phyloP scores from a whole-genome alignment of 2,329 filamentous ascomycete species.

The Epichloe gansuensis region DNA sequence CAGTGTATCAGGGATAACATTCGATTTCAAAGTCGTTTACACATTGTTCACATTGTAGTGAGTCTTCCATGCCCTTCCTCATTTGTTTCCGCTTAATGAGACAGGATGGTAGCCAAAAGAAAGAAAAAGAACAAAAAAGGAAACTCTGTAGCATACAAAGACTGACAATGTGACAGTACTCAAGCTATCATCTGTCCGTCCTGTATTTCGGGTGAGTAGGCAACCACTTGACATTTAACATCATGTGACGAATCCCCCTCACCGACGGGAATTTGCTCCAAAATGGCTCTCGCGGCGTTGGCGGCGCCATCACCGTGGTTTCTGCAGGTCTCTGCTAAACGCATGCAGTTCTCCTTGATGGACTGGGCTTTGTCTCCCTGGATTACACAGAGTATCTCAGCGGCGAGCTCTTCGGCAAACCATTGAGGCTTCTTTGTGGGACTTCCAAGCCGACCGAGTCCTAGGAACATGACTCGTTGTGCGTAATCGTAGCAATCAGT shows the following conservation, averaged over 20 bases:
- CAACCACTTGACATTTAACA: too few relatives aligned
- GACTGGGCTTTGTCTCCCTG: background rate
- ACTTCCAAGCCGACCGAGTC: slow-evolving; percentile 23
- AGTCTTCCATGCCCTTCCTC: too few relatives aligned
- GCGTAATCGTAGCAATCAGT: slow-evolving; percentile 34
- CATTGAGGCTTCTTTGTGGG: slow-evolving; percentile 12
- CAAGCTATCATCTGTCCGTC: too few relatives aligned
- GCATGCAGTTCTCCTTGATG: background rate
- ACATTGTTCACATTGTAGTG: too few relatives aligned
- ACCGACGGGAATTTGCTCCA: background rate
- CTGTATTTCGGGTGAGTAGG: too few relatives aligned
- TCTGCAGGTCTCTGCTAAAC: background rate
- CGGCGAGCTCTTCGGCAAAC: slow-evolving; percentile 1
- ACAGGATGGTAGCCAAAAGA: too few relatives aligned
- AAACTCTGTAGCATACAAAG: too few relatives aligned
- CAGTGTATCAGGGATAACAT: too few relatives aligned
- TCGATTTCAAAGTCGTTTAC: too few relatives aligned
- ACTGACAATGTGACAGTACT: too few relatives aligned
- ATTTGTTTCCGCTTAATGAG: too few relatives aligned
- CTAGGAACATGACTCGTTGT: slow-evolving; percentile 28
- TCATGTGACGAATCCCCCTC: background rate
- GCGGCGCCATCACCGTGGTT: background rate
- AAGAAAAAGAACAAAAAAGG: too few relatives aligned
- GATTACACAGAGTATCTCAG: background rate
- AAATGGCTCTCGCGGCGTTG: background rate